phyloP scores from a whole-genome alignment of 768 basidiomycete genomes.

The Boletus subparvulus region DNA sequence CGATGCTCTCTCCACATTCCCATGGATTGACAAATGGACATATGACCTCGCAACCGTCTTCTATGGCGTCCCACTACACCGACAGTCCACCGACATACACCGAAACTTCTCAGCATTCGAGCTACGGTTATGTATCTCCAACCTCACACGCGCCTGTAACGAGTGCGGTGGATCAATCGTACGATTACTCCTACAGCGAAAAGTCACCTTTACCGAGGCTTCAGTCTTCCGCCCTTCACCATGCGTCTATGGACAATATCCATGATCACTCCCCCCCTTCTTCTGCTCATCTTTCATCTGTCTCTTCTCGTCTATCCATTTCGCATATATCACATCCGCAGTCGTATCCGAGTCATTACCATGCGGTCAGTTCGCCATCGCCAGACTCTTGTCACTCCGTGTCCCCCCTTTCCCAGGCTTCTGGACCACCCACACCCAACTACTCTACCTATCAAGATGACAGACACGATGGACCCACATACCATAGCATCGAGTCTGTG shows the following conservation, averaged over 20 bases:
- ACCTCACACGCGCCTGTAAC: slow-evolving; percentile 25
- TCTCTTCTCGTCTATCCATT: slow-evolving; percentile 56
- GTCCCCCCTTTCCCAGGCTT: slow-evolving; percentile 34
- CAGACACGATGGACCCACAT: slow-evolving; percentile 37
- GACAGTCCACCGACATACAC: slow-evolving; percentile 33
- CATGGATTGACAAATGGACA: slow-evolving; percentile 40
- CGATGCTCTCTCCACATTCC: slow-evolving; percentile 33
- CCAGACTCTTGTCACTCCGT: slow-evolving; percentile 53
- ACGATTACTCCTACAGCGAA: slow-evolving; percentile 32
- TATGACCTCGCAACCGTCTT: slow-evolving; percentile 29
- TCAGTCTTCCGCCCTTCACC: slow-evolving; percentile 30
- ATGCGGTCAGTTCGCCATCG: slow-evolving; percentile 43
- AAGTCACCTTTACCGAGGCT: slow-evolving; percentile 31
- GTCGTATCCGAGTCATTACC: slow-evolving; percentile 40
- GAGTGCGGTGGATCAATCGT: slow-evolving; percentile 26
- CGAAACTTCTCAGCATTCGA: slow-evolving; percentile 33
- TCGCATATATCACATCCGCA: slow-evolving; percentile 60
- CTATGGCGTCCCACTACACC: slow-evolving; percentile 29
- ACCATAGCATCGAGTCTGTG: slow-evolving; percentile 36
- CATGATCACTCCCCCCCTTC: slow-evolving; percentile 33
- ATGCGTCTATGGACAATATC: slow-evolving; percentile 27
- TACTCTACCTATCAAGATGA: slow-evolving; percentile 51
- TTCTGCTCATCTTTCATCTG: slow-evolving; percentile 33
- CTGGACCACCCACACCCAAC: slow-evolving; percentile 33
- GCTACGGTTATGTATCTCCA: slow-evolving; percentile 30